A percentile compares a stretch with the other conserved stretches of the same genome.
Conservation (phyloP, 2,329 filamentous ascomycete species). For the Sporothrix brunneoviolacea region DNA sequence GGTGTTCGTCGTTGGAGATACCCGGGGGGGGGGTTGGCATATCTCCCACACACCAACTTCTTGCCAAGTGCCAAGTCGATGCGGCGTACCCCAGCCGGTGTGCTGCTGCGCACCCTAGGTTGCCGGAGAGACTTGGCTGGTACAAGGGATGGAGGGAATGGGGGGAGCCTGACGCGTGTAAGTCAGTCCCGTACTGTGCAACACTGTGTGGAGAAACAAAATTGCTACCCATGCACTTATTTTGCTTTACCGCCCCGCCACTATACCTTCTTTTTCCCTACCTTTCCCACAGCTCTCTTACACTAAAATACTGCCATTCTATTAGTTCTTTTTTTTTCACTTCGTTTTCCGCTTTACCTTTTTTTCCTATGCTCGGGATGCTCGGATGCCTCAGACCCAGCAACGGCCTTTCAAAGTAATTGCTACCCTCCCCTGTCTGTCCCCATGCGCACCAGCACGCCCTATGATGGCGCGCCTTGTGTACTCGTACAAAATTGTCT, state of each 20-base stretch:
- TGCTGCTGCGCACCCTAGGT: too few relatives aligned
- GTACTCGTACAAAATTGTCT: too few relatives aligned
- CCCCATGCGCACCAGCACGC: too few relatives aligned
- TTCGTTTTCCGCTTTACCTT: constrained; percentile 3
- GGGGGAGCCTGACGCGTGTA: background rate
- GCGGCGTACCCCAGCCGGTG: too few relatives aligned
- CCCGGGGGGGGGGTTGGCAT: too few relatives aligned
- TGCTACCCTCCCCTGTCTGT: background rate
- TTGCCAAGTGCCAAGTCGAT: too few relatives aligned
- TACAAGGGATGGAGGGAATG: too few relatives aligned
- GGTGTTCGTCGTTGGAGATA: too few relatives aligned
- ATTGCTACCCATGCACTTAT: background rate
- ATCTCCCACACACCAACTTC: too few relatives aligned
- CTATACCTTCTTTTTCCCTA: background rate
- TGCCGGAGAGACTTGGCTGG: too few relatives aligned
- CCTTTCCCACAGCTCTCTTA: background rate
- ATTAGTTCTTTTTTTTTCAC: background rate
- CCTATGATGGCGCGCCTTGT: too few relatives aligned
- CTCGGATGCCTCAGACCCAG: constrained; percentile 7
- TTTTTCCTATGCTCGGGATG: constrained; percentile 1
- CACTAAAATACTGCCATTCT: background rate
- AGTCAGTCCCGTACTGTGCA: constrained; percentile 1
- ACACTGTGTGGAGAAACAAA: constrained; percentile 5
- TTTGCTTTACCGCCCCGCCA: too few relatives aligned
- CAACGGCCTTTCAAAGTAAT: background rate